These are phyloP conservation scores for Globisporangium emineosum DNA, from an alignment of 352 stramenopile species.

Conservation along the genomic window DNA sequence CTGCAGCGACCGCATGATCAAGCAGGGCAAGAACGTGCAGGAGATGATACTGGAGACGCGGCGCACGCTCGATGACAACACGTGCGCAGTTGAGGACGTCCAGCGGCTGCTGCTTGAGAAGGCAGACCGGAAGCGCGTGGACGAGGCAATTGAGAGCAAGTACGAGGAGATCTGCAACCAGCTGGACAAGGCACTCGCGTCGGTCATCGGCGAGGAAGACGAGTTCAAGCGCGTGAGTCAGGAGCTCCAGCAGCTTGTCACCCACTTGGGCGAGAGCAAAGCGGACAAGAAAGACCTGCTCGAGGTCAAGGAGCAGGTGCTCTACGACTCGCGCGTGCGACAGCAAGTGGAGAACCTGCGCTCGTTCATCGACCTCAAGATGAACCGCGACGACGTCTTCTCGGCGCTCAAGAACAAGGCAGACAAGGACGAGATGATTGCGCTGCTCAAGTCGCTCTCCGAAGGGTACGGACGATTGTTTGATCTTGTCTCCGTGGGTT, in stretches of 20 bases:
- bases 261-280: conserved; percentile 76
- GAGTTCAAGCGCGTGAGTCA: conserved; percentile 86
- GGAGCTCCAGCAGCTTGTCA: conserved; percentile 81
- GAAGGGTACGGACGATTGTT: conserved; percentile 27
- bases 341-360: conserved; percentile 85
- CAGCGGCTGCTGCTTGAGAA: conserved; percentile 77
- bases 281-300: conserved; percentile 83
- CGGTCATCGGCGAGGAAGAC: conserved; percentile 84
- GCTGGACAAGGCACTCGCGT: conserved; percentile 83
- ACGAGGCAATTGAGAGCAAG: conserved; percentile 88
- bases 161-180: conserved; percentile 93
- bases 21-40: conserved; percentile 77
- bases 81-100: conserved; percentile 79
- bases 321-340: conserved; percentile 83
- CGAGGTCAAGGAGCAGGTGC: conserved; percentile 84
- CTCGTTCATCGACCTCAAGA: conserved; percentile 87
- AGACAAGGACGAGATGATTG: conserved; percentile 84
- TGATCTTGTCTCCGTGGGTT: not conserved
- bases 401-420: conserved; percentile 81
- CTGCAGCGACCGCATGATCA: conserved; percentile 77
- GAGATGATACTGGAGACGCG: conserved; percentile 86
- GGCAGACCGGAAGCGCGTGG: conserved; percentile 75
- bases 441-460: conserved; percentile 74
- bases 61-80: conserved; percentile 81
- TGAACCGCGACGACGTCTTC: conserved; percentile 86